Conservation (phyloP, 2,329 filamentous ascomycete species). For the Penicillium psychrosexuale region DNA sequence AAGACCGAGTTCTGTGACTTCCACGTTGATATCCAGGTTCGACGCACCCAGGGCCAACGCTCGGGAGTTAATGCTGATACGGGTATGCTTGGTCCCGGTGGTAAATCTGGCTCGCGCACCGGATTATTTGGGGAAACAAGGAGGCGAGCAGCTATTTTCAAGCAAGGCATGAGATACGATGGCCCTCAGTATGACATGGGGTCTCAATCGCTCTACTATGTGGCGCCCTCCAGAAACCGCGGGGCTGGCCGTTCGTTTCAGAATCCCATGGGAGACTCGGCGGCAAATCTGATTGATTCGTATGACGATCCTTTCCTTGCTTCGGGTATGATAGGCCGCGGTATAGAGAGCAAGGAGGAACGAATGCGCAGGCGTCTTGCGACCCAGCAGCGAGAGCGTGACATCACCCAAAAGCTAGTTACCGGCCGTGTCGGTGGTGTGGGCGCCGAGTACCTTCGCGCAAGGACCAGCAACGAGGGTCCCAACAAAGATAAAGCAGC, state of each 20-base stretch:
- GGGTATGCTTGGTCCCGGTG: conserved; percentile 46
- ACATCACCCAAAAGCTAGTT: conserved; percentile 44
- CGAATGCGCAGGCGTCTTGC: conserved; percentile 43
- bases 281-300: conserved; percentile 43
- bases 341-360: conserved; percentile 42
- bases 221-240: conserved; percentile 35
- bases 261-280: conserved; percentile 31
- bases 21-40: conserved; percentile 78
- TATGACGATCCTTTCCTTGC: conserved; percentile 44
- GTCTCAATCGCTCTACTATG: conserved; percentile 46
- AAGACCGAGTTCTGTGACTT: conserved; percentile 91
- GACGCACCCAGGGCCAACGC: conserved; percentile 64
- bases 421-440: conserved; percentile 33
- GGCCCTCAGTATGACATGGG: conserved; percentile 40
- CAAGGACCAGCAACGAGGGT: conserved; percentile 28
- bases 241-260: conserved; percentile 19
- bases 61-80: conserved; percentile 76
- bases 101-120: conserved; percentile 43
- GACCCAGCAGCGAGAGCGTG: conserved; percentile 44
- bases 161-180: conserved; percentile 33
- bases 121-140: conserved; percentile 33
- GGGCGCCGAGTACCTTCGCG: conserved; percentile 47
- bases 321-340: conserved; percentile 39
- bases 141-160: background rate
- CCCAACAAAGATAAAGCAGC: conserved; percentile 11